These are phyloP conservation scores for Bipolaris cookei DNA, from an alignment of 2,329 filamentous ascomycete genomes.

Conservation along the genomic window DNA sequence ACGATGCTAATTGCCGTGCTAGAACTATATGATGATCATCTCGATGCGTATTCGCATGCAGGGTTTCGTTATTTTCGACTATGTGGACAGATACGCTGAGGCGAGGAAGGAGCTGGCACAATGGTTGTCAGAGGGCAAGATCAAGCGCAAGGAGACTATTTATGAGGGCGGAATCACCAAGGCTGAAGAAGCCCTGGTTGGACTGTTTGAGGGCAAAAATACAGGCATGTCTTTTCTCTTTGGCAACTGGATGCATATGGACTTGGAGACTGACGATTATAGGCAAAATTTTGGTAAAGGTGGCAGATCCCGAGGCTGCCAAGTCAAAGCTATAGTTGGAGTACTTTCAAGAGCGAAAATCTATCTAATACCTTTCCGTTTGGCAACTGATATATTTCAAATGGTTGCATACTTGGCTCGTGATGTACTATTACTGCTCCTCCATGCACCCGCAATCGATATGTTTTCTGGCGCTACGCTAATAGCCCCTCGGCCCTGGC, in stretches of 20 bases:
- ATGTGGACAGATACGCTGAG: conserved; percentile 60
- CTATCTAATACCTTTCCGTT: neutral
- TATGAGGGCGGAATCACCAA: conserved; percentile 70
- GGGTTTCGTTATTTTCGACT: conserved; percentile 76
- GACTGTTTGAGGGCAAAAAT: conserved; percentile 72
- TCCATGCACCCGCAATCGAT: neutral
- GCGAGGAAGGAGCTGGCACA: conserved; percentile 67
- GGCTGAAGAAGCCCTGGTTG: conserved; percentile 67
- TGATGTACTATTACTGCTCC: neutral
- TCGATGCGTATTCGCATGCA: conserved; percentile 54
- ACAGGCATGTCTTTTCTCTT: conserved; percentile 61
- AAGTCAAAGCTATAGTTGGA: conserved; percentile 46
- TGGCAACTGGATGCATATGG: neutral
- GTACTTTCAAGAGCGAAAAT: neutral
- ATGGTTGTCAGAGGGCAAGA: conserved; percentile 73
- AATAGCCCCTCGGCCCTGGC: conserved; percentile 10
- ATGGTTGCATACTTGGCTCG: neutral
- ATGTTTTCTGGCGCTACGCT: conserved; percentile 7
- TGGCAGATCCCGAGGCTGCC: conserved; percentile 49
- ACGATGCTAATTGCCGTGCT: conserved; percentile 12
- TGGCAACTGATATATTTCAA: neutral
- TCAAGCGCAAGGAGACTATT: conserved; percentile 74
- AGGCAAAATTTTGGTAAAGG: conserved; percentile 60
- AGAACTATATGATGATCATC: conserved; percentile 55
- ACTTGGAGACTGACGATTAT: conserved; percentile 43